Percentiles rank a stretch among this genome's conserved stretches.
Evolutionary conservation across 1,139 yeast genomes (phyloP).

Genomic region (Taphrina betulina): DNA sequence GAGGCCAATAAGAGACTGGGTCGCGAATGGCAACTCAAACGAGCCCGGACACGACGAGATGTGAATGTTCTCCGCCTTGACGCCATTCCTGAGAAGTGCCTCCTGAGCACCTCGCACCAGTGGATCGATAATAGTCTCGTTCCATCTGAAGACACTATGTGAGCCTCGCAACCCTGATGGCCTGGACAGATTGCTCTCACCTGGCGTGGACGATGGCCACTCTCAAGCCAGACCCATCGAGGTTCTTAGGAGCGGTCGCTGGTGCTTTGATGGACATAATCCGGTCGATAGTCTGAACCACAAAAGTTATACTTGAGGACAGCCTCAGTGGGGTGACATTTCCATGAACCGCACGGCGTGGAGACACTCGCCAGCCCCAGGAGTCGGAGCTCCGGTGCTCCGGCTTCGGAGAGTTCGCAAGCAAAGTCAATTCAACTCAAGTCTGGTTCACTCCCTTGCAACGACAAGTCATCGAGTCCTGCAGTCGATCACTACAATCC

Average conservation of each 20-base stretch:
- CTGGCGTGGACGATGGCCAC: constrained; percentile 35
- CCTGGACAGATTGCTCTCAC: background rate
- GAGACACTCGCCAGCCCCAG: too few species aligned
- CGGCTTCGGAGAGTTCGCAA: too few species aligned
- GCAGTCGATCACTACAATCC: too few species aligned
- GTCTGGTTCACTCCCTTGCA: too few species aligned
- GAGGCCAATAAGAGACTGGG: constrained; percentile 16
- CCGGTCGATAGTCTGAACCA: too few species aligned
- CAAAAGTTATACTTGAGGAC: too few species aligned
- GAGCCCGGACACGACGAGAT: constrained; percentile 91
- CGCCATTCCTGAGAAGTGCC: constrained; percentile 61
- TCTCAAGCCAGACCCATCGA: constrained; percentile 32
- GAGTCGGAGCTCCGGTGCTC: too few species aligned
- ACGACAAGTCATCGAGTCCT: too few species aligned
- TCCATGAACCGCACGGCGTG: too few species aligned
- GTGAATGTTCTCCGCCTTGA: constrained; percentile 68
- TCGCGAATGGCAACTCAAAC: constrained; percentile 68
- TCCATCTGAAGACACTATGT: constrained; percentile 92
- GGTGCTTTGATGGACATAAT: constrained; percentile 32
- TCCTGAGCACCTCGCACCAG: constrained; percentile 74
- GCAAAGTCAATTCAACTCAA: too few species aligned
- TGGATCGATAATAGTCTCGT: constrained; percentile 68
- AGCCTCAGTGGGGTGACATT: too few species aligned
- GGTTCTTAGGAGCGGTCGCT: constrained; percentile 24
- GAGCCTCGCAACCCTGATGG: constrained; percentile 55